phyloP scores from a whole-genome alignment of 768 basidiomycete species.

The Suillus paluster region DNA sequence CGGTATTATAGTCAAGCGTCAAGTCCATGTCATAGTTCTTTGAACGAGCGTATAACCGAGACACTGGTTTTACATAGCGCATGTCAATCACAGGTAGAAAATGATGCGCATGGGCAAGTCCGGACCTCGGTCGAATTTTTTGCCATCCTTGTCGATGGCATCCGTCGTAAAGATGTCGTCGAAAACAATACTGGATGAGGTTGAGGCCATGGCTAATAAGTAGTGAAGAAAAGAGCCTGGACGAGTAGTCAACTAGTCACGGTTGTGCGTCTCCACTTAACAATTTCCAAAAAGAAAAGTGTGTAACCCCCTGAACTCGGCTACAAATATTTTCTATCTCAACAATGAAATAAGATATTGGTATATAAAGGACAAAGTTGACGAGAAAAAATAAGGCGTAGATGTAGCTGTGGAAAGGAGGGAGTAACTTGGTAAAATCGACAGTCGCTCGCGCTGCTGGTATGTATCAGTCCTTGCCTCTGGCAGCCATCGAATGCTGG shows the following conservation, averaged over 20 bases:
- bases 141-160: conserved; percentile 88
- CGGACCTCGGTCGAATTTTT: conserved; percentile 95
- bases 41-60: conserved; percentile 86
- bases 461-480: too few species aligned
- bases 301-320: not conserved
- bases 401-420: not conserved
- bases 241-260: not conserved
- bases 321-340: not conserved
- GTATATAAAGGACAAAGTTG: not conserved
- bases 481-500: too few species aligned
- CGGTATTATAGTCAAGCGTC: conserved; percentile 92
- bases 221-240: not conserved
- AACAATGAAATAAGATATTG: not conserved
- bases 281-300: not conserved
- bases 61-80: conserved; percentile 60
- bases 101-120: conserved; percentile 1
- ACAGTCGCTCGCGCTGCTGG: not conserved
- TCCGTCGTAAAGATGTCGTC: conserved; percentile 92
- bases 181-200: conserved; percentile 81
- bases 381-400: not conserved
- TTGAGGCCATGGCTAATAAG: conserved; percentile 52
- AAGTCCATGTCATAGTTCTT: conserved; percentile 93
- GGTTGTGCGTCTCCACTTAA: not conserved
- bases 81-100: conserved; percentile 11
- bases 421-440: not conserved